Evolutionary conservation across 179 eudicot genomes (phyloP).

Genomic region (Carnegiea gigantea): DNA sequence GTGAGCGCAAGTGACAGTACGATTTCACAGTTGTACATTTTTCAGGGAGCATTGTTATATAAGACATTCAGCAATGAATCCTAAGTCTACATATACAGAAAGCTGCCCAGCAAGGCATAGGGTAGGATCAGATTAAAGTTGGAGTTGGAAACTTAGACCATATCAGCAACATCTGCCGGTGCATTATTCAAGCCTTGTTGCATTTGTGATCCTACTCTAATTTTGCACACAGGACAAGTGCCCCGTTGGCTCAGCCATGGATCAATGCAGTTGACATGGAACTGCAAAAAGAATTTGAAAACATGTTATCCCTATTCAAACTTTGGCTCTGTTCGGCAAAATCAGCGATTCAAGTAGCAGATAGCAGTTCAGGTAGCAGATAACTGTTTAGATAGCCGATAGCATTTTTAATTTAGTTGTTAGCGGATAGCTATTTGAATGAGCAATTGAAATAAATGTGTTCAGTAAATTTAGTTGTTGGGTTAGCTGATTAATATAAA

Average conservation of each 20-base stretch:
- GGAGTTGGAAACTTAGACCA: slow-evolving; percentile 29
- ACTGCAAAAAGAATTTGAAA: slow-evolving; percentile 32
- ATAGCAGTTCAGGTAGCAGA: too few species aligned
- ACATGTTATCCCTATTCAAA: background rate
- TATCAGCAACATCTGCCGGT: slow-evolving; percentile 28
- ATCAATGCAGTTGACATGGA: slow-evolving; percentile 45
- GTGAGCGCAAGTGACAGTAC: background rate
- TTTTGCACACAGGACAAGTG: slow-evolving; percentile 50
- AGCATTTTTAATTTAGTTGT: too few species aligned
- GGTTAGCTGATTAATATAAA: too few species aligned
- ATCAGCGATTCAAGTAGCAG: too few species aligned
- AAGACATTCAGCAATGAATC: background rate
- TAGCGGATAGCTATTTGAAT: too few species aligned
- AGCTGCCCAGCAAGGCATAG: background rate
- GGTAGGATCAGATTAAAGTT: background rate
- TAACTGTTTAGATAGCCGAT: too few species aligned
- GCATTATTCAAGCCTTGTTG: slow-evolving; percentile 30
- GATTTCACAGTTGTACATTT: background rate
- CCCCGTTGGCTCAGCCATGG: slow-evolving; percentile 50
- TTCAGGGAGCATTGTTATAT: background rate
- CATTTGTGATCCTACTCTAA: slow-evolving; percentile 30
- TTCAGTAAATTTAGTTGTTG: too few species aligned
- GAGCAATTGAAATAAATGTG: too few species aligned
- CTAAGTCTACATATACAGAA: background rate
- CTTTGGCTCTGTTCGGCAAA: too few species aligned